phyloP scores from a whole-genome alignment of 108 stramenopile species.

The Cylindrotheca closterium region DNA sequence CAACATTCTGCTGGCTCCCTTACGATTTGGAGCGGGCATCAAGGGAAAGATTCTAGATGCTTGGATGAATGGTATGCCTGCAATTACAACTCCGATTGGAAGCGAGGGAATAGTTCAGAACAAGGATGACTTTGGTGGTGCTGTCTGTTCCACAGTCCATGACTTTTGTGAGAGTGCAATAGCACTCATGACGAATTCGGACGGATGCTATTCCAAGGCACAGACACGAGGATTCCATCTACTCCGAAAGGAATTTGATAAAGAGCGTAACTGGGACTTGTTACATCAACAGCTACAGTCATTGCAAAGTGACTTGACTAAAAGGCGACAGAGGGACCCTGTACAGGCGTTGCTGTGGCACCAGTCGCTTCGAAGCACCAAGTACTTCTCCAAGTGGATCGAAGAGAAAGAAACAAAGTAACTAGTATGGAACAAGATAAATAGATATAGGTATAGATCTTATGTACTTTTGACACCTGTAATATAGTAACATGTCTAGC shows the following conservation, averaged over 20 bases:
- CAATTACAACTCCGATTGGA: conserved; percentile 75
- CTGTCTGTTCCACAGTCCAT: conserved; percentile 33
- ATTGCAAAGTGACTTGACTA: conserved; percentile 11
- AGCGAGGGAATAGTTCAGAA: conserved; percentile 58
- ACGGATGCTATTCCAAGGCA: conserved; percentile 27
- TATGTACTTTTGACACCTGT: too few relatives aligned
- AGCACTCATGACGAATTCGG: conserved; percentile 30
- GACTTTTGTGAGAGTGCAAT: conserved; percentile 52
- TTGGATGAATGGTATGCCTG: conserved; percentile 73
- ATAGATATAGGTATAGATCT: too few relatives aligned
- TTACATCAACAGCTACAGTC: conserved; percentile 25
- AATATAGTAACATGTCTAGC: too few relatives aligned
- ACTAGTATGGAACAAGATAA: too few relatives aligned
- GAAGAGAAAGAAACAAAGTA: conserved; percentile 51
- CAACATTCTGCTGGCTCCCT: conserved; percentile 70
- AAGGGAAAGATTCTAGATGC: conserved; percentile 87
- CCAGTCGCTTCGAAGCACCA: conserved; percentile 54
- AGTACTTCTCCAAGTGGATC: conserved; percentile 79
- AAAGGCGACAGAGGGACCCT: conserved; percentile 42
- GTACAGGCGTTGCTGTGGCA: conserved; percentile 59
- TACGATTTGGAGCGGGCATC: conserved; percentile 83
- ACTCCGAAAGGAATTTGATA: conserved; percentile 31
- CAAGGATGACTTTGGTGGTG: conserved; percentile 46
- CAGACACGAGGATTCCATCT: conserved; percentile 19
- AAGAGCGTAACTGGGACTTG: conserved; percentile 21